phyloP scores from a whole-genome alignment of 441 rosid genomes.

The Brassica hybrid region DNA sequence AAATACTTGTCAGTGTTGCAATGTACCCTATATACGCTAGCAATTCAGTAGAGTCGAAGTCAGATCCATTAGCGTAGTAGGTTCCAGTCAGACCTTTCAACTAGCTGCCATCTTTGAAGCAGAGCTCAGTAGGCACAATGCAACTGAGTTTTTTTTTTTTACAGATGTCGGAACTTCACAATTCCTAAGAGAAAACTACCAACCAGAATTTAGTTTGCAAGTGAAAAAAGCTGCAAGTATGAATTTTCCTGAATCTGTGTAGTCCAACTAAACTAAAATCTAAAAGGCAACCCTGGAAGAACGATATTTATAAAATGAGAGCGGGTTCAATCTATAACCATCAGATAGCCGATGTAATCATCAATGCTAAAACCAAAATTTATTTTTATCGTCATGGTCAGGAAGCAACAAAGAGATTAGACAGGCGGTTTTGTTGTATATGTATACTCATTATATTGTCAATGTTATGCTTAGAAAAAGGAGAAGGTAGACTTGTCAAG shows the following conservation, averaged over 20 bases:
- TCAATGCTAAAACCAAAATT: background rate
- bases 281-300: background rate
- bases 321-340: background rate
- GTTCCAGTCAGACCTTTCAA: slow-evolving; percentile 41
- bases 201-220: slow-evolving; percentile 1
- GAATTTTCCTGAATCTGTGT: background rate
- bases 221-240: background rate
- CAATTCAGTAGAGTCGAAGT: slow-evolving; percentile 44
- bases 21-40: slow-evolving; percentile 43
- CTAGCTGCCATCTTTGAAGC: slow-evolving; percentile 45
- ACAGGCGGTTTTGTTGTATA: background rate
- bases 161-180: background rate
- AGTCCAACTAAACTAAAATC: background rate
- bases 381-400: background rate
- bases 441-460: background rate
- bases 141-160: background rate
- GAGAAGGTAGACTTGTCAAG: slow-evolving; percentile 7
- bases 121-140: slow-evolving; percentile 15
- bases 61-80: slow-evolving; percentile 39
- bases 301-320: background rate
- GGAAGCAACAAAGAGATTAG: background rate
- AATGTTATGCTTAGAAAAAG: background rate
- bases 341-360: background rate
- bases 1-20: slow-evolving; percentile 44
- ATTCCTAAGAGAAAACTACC: slow-evolving; percentile 3